Conservation (phyloP, 2,329 filamentous ascomycete species). For the Coccinonectria pachysandricola region DNA sequence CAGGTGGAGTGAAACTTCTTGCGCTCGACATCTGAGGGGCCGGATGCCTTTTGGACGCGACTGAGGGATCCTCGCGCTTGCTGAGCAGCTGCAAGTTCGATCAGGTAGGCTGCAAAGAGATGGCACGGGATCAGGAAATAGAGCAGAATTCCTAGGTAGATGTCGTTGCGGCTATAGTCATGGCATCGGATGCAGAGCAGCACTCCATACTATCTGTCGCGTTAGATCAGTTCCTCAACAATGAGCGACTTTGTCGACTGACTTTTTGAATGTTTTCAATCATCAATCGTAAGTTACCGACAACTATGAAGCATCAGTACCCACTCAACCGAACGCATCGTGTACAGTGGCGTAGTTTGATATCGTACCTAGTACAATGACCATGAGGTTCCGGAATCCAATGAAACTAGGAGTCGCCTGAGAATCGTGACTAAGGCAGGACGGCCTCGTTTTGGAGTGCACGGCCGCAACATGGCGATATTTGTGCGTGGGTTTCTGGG, state of each 20-base stretch:
- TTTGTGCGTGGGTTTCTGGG: conserved; percentile 34
- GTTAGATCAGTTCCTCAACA: too few relatives aligned
- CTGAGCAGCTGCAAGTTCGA: conserved; percentile 73
- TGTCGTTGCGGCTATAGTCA: conserved; percentile 70
- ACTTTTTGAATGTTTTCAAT: conserved; percentile 97
- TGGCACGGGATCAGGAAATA: conserved; percentile 87
- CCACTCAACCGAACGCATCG: conserved; percentile 5
- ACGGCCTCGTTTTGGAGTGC: conserved; percentile 61
- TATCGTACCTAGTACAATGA: conserved; percentile 69
- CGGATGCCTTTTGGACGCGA: conserved; percentile 35
- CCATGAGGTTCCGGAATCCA: conserved; percentile 93
- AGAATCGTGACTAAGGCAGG: conserved; percentile 79
- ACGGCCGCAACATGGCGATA: conserved; percentile 90
- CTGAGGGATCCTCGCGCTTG: conserved; percentile 63
- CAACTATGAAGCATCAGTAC: conserved; percentile 44
- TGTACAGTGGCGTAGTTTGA: conserved; percentile 6
- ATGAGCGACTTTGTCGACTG: conserved; percentile 5
- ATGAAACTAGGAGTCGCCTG: conserved; percentile 69
- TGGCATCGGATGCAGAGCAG: conserved; percentile 86
- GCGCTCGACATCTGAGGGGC: conserved; percentile 46
- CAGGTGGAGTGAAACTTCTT: conserved; percentile 65
- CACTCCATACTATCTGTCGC: conserved; percentile 88
- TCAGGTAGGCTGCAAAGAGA: conserved; percentile 79
- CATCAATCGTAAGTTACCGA: conserved; percentile 86
- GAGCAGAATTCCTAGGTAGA: conserved; percentile 64